Evolutionary conservation across 148 eudicot genomes (phyloP), one percentile per base, ranked within the genome.

Genomic region (Polygonum aviculare): DNA sequence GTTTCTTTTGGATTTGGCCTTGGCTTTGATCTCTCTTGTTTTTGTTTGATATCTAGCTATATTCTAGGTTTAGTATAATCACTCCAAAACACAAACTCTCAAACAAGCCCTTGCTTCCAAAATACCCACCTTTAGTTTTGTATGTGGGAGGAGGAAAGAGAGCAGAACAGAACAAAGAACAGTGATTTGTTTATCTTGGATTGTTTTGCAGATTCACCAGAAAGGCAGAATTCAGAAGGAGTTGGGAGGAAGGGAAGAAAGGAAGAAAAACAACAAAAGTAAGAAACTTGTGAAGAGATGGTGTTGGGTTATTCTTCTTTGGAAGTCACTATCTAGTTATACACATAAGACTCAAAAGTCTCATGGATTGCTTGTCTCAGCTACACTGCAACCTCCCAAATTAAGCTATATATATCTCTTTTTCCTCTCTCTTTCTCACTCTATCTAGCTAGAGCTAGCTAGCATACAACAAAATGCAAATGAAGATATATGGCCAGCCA

Each of bases 291-390:
- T 86, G 85, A 82, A 78, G 85, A 77, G 76, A 73, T 69, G 77
- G 79, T 79, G 82, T 73, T 76, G 76, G 79, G 75, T 78, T 78
- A 77, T 78, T 79, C 62, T 83, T 74, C 75, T 40, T 44, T 44
- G 31, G 73, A 67, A 77, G 85, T 88, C 84, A 65, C 85, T 80
- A 75, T 87, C 88, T 80, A 76, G 51, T 72, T 19, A 49, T 73
- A 48, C 48, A 47, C 16, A 67, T 35, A 67, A 67, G 72, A 38
- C 19, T 67, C 72, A 67, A 55, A 59, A 44, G 69, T 69, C 83
- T 73, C 83, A 80, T 82, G 81, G 85, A 79, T 83, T 82, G 80
- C 84, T 80, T 85, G 79, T 83, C 81, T 81, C 70, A 78, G 81
- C 79, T 77, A 63, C 77, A 47, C 75, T 73, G 52, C 73, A 41